Evolutionary conservation across 2,329 filamentous ascomycete species (phyloP), one percentile per base, ranked within the genome.

Genomic region (Aspergillus aculeatinus): DNA sequence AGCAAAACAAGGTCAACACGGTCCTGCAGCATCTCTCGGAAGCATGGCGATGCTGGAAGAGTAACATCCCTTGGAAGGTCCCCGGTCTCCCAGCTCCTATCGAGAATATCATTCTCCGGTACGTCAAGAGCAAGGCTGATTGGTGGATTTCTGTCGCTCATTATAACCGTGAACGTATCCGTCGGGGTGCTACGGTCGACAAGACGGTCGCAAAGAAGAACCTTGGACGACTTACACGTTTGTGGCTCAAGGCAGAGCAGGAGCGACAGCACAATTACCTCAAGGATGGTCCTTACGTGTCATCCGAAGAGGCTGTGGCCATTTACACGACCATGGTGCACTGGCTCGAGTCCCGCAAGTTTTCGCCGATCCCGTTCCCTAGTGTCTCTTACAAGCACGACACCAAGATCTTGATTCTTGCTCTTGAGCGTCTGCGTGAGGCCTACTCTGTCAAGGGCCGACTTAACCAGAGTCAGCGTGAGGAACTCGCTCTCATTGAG

Each of bases 181-280:
- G 95, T 68, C 86, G 95, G 76, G 96, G 95, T 72, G 96, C 95
- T 2, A 99, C 95, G 2, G 95, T 99, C 12, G 95, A 99, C 76
- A 99, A 99, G 82, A 99, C 95, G 3, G 96, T 99, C 27, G 95
- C 95, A 4, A 99, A 99, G 86, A 99, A 99, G 85, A 99, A 99
- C 67, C 83, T 99, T 63, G 95, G 95, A 61, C 91, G 95, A 68
- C 82, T 99, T 66, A 99, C 95, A 16, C 88, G 95, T 74, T 81
- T 99, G 35, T 99, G 95, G 95, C 83, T 99, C 61, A 99, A 99
- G 82, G 90, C 95, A 23, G 95, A 99, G 80, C 95, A 99, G 78
- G 95, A 99, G 77, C 85, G 96, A 61, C 95, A 99, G 75, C 95
- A 99, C 82, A 99, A 99, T 74, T 97, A 99, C 78, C 92, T 98